Evolutionary conservation across 140 eudicot genomes (phyloP), one percentile per base, ranked within the genome.

Genomic region (Anethum foeniculum): DNA sequence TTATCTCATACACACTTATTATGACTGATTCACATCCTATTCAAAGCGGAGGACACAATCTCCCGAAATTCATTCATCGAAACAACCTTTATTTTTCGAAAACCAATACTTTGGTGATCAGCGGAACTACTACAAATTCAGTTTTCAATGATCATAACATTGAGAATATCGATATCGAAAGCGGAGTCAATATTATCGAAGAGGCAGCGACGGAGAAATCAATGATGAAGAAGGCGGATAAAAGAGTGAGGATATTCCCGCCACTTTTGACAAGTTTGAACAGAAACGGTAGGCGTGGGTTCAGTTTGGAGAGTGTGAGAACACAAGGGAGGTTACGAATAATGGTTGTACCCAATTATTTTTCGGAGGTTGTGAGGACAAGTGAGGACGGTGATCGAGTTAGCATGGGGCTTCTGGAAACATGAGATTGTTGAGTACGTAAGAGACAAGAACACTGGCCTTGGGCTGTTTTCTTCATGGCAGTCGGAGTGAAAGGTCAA

Each of bases 261-360:
- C 82, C 85, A 77, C n/a, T 69, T 46, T 68, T 82, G 79, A 14
- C 85, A 7, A 82, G 30, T 77, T 51, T 82, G 65, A 77, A 65
- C 44, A 44, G 23, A 46, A 77, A 82, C 78, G 85, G 85, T 15
- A 67, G 85, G 82, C 85, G 49, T 23, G 48, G 38, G 43, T 67
- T 65, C 44, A 34, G 71, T 68, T 18, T 82, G 54, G 48, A 62
- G 32, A 77, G 5, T 32, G 27, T n/a, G 32, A 56, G 54, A 21
- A 76, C 27, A 30, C 58, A 30, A 9, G 86, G 86, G 25, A 80
- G 80, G 49, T 21, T 76, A 64, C 49, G 5, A 67, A 76, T 75
- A 1, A 19, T 5, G 30, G 15, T 34, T 30, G 80, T 47, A 6
- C 44, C 48, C 1, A 82, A 76, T 49, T 5, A 27, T 36, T 52